Evolutionary conservation across 257 asterid genomes (phyloP), one percentile per base, ranked within the genome.

Genomic region (Coffea eugenioides): DNA sequence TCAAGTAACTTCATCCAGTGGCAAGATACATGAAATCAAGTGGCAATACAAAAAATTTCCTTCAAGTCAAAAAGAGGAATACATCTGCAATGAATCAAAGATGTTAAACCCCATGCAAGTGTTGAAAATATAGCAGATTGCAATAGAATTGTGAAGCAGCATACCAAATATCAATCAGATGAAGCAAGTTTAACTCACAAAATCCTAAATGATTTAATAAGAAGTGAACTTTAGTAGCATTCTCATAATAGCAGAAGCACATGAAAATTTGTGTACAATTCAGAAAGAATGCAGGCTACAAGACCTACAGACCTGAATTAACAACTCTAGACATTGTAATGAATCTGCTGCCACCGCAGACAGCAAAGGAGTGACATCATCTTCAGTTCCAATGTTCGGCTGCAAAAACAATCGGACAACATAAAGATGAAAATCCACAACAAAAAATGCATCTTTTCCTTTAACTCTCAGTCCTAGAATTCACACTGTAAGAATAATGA

Each of bases 291-390:
- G 75, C 14, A 10, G n/a, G n/a, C 39, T 27, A 23, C 43, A 31
- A 39, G 54, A 27, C 10, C 2, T 31, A 16, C n/a, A 20, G 75
- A 95, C 99, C 99, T 93, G 87, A 65, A 92, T 79, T 87, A 95
- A 83, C 82, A 91, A 86, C 87, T 91, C 96, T 80, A 91, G 82
- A 78, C 97, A 92, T 81, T 92, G 73, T 81, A 90, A 85, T 65
- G 98, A 95, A 83, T 91, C 94, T n/a, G 97, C 97, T 84, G 99
- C 98, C 71, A 95, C 98, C 86, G 98, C 95, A 46, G 98, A 88
- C 77, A 93, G 48, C 83, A 95, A 83, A 71, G 99, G 97, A 83
- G 95, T 91, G 74, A 95, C 82, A 80, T 92, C 97, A 80, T 95
- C 99, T 27, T 93, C 97, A 39, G 93, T 92, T 88, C 89, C 87